phyloP scores from a whole-genome alignment of 208 protist genomes.

The Trypanosoma congolense region DNA sequence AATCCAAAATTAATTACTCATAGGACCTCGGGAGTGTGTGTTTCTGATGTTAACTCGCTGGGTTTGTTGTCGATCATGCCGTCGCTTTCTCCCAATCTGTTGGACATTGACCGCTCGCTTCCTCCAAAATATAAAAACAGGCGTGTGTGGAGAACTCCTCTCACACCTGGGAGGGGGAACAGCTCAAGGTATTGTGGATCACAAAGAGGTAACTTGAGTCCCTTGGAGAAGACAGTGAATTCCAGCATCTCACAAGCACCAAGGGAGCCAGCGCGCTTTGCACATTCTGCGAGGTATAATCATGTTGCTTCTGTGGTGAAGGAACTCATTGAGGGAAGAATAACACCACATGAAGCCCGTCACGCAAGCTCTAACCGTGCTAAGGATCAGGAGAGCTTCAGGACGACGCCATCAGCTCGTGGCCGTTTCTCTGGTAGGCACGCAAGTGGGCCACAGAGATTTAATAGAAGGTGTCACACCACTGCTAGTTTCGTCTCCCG shows the following conservation, averaged over 20 bases:
- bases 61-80: neutral
- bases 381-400: neutral
- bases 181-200: neutral
- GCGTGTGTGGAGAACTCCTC: neutral
- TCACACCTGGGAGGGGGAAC: neutral
- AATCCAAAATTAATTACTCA: neutral
- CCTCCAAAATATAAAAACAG: neutral
- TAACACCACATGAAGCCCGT: slow-evolving; percentile 45
- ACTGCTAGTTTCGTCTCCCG: too few relatives aligned
- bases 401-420: neutral
- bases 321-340: slow-evolving; percentile 38
- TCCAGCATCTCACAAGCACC: neutral
- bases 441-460: neutral
- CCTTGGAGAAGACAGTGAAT: neutral
- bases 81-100: neutral
- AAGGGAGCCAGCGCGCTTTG: neutral
- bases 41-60: neutral
- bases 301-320: slow-evolving; percentile 56
- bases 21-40: neutral
- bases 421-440: neutral
- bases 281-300: slow-evolving; percentile 21
- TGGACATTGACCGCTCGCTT: neutral
- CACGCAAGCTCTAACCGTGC: slow-evolving; percentile 17
- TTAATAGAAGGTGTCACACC: too few relatives aligned
- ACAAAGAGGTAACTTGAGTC: neutral